Evolutionary conservation across 345 rosid species (phyloP).

Genomic region (Bruguiera gymnorhiza): DNA sequence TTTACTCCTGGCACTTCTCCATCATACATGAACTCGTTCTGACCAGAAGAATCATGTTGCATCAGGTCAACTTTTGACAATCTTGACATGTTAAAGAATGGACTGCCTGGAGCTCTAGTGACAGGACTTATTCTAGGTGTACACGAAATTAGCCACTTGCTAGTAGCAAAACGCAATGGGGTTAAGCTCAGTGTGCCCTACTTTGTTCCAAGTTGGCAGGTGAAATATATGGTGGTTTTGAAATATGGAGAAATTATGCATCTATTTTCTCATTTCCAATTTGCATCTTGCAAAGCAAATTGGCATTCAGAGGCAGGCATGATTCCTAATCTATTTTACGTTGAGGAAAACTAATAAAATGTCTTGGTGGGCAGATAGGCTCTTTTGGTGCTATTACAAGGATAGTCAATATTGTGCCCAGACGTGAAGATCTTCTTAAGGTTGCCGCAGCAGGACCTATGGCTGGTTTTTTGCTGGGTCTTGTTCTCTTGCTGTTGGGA

Average conservation of each 20-base stretch:
- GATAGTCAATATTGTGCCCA: conserved; percentile 69
- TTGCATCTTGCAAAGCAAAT: neutral
- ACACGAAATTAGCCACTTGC: conserved; percentile 75
- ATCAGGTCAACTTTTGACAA: conserved; percentile 81
- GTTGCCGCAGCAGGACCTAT: conserved; percentile 92
- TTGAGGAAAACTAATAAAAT: conserved; percentile 32
- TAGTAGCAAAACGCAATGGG: conserved; percentile 59
- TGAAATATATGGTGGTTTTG: conserved; percentile 24
- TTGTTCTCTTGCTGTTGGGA: conserved; percentile 73
- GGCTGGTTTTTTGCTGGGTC: conserved; percentile 84
- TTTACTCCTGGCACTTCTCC: neutral
- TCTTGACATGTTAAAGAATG: conserved; percentile 57
- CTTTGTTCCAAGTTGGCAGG: conserved; percentile 99
- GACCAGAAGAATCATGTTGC: conserved; percentile 6
- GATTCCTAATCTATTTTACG: neutral
- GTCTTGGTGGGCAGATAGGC: conserved; percentile 90
- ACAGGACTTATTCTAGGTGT: conserved; percentile 72
- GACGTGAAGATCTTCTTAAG: conserved; percentile 87
- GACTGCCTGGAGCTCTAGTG: conserved; percentile 86
- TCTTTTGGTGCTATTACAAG: conserved; percentile 96
- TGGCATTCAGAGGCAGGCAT: conserved; percentile 2
- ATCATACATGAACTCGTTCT: neutral
- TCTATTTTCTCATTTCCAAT: neutral
- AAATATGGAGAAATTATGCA: neutral
- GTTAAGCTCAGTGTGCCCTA: conserved; percentile 84